phyloP scores from a whole-genome alignment of 2,329 filamentous ascomycete species.

The Alternaria sp. region DNA sequence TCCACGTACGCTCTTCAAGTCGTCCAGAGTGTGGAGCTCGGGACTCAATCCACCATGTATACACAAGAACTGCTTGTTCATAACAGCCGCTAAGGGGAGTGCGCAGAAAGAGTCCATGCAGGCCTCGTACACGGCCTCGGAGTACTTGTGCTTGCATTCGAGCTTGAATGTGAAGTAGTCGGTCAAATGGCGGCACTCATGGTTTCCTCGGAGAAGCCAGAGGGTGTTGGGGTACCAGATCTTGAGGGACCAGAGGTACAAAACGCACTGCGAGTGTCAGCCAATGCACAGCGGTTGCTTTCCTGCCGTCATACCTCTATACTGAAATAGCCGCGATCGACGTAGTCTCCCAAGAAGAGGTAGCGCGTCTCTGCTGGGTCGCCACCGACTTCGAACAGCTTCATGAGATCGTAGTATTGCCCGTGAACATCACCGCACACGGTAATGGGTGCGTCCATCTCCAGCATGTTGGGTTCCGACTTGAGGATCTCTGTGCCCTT shows the following conservation, averaged over 20 bases:
- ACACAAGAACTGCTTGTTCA: constrained; percentile 99
- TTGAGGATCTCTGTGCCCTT: constrained; percentile 86
- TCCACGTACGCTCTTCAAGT: constrained; percentile 77
- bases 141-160: constrained; percentile 99
- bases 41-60: constrained; percentile 97
- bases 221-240: constrained; percentile 98
- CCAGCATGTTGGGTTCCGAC: constrained; percentile 90
- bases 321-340: constrained; percentile 97
- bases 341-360: constrained; percentile 96
- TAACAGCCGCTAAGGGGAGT: constrained; percentile 90
- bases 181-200: constrained; percentile 97
- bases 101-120: constrained; percentile 99
- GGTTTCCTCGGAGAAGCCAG: constrained; percentile 96
- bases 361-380: constrained; percentile 96
- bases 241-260: constrained; percentile 97
- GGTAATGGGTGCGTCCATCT: constrained; percentile 99
- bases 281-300: neutral
- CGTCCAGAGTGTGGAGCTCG: constrained; percentile 93
- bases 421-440: constrained; percentile 98
- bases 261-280: constrained; percentile 71
- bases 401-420: constrained; percentile 99
- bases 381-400: constrained; percentile 97
- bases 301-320: constrained; percentile 70
- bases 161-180: constrained; percentile 99
- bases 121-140: constrained; percentile 91